phyloP scores from a whole-genome alignment of 805 yeast genomes.

The Saturnispora serradocipensis region DNA sequence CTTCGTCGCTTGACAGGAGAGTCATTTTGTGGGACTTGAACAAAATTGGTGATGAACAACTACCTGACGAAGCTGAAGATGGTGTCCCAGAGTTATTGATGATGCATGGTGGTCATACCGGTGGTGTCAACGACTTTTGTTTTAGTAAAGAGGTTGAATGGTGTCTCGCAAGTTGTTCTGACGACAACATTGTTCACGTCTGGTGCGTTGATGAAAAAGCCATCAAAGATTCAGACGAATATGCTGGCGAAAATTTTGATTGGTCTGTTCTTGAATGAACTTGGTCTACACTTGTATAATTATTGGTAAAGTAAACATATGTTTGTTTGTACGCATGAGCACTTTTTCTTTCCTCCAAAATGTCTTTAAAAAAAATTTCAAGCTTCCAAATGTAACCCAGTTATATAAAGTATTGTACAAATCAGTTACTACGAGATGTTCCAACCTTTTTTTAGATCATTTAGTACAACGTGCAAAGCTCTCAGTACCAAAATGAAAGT shows the following conservation, averaged over 20 bases:
- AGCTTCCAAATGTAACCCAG: not conserved
- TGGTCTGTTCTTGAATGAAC: constrained; percentile 1
- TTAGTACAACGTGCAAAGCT: constrained; percentile 1
- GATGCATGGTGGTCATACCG: constrained; percentile 92
- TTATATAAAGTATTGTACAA: not conserved
- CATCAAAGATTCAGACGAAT: constrained; percentile 16
- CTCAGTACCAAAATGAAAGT: constrained; percentile 25
- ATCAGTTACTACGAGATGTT: not conserved
- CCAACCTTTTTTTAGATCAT: constrained; percentile 6
- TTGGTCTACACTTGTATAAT: not conserved
- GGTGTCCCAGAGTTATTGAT: constrained; percentile 82
- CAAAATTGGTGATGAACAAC: constrained; percentile 76
- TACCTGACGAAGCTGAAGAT: constrained; percentile 81
- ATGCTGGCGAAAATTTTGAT: constrained; percentile 3
- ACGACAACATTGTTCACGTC: constrained; percentile 50
- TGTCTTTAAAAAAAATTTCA: not conserved
- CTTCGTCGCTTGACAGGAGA: constrained; percentile 70
- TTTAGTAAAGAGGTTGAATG: constrained; percentile 69
- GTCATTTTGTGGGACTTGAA: constrained; percentile 74
- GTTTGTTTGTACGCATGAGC: not conserved
- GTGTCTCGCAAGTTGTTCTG: constrained; percentile 60
- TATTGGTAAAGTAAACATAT: not conserved
- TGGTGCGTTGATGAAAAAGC: constrained; percentile 39
- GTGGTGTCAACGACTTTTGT: constrained; percentile 62
- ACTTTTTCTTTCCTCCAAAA: not conserved